phyloP scores from a whole-genome alignment of 805 yeast species.

The Yarrowia porcina region DNA sequence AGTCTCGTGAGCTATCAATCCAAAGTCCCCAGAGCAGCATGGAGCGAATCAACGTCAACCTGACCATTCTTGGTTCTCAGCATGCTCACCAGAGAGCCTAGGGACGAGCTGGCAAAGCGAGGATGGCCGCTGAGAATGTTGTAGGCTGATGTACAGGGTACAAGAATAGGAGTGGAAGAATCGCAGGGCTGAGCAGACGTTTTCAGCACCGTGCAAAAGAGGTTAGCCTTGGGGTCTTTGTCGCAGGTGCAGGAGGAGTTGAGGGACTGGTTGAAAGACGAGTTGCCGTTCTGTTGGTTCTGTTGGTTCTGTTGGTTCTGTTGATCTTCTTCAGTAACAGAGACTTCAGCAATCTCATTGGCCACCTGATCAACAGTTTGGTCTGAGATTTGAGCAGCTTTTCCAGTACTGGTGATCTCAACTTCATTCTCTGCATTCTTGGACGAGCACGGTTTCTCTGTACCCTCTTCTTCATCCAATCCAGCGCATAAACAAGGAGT shows the following conservation, averaged over 20 bases:
- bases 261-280: too few species aligned
- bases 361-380: not conserved
- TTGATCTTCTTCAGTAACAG: not conserved
- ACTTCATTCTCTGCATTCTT: too few species aligned
- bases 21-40: conserved; percentile 19
- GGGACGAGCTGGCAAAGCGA: not conserved
- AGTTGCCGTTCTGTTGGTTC: too few species aligned
- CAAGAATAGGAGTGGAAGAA: conserved; percentile 39
- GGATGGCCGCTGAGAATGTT: conserved; percentile 69
- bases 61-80: not conserved
- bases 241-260: not conserved
- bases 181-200: conserved; percentile 27
- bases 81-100: conserved; percentile 1
- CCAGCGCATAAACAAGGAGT: conserved; percentile 85
- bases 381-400: too few species aligned
- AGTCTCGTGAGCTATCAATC: not conserved
- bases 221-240: conserved; percentile 74
- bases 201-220: conserved; percentile 60
- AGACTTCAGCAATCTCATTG: not conserved
- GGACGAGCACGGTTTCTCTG: not conserved
- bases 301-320: too few species aligned
- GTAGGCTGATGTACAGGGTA: conserved; percentile 84
- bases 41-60: conserved; percentile 3
- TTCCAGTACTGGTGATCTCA: too few species aligned
- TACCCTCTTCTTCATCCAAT: not conserved